phyloP scores from a whole-genome alignment of 2,329 filamentous ascomycete species.

The Cordyceps militaris region DNA sequence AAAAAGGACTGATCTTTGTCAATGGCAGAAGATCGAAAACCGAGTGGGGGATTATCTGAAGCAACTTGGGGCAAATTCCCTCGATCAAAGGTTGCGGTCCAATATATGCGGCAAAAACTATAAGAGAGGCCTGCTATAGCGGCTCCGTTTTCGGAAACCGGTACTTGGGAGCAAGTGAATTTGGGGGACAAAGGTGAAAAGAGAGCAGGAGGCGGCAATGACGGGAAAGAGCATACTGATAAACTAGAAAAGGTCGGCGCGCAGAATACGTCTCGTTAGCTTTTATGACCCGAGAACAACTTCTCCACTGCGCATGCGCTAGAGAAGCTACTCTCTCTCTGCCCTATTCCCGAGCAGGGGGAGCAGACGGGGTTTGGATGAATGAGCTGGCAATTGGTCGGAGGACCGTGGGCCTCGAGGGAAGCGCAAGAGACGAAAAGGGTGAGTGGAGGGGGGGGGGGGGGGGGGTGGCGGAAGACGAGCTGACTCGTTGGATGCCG shows the following conservation, averaged over 20 bases:
- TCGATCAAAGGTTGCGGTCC: neutral
- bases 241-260: neutral
- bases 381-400: neutral
- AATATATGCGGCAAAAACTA: neutral
- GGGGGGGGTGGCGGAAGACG: neutral
- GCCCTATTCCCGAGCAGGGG: neutral
- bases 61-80: neutral
- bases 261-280: neutral
- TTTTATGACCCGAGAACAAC: neutral
- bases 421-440: neutral
- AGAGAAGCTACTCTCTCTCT: neutral
- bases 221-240: neutral
- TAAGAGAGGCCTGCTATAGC: neutral
- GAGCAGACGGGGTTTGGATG: neutral
- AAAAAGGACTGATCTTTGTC: neutral
- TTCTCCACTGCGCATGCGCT: conserved; percentile 2
- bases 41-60: neutral
- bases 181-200: neutral
- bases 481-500: neutral
- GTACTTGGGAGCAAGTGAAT: too few relatives aligned
- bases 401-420: neutral
- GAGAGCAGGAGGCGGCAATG: neutral
- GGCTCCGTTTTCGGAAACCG: too few relatives aligned
- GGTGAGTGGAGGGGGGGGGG: neutral
- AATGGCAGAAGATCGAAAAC: neutral